Evolutionary conservation across 805 yeast genomes (phyloP), one percentile per base, ranked within the genome.

Genomic region (Kazachstania bromeliacearum): DNA sequence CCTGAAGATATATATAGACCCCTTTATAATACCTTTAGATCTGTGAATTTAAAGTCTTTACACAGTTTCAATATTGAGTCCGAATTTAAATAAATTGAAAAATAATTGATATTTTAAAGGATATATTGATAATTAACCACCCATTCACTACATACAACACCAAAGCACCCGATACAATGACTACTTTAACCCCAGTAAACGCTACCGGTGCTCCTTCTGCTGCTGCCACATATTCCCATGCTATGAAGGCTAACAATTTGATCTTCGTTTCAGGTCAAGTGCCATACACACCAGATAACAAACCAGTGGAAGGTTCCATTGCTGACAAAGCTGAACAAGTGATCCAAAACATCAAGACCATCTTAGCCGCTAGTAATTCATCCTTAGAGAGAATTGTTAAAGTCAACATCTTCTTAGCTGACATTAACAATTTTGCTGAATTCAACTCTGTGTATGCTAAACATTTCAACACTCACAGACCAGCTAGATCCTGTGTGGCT

Each of bases 401-500:
- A 67, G 81, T 67, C 53, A 89, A 80, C 60, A 73, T 89, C 48
- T 92, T 85, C 71, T 75, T 92, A 61, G 79, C 95, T 42, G 96
- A 92, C 63, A 89, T 92, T 80, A 67, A 68, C 51, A 74, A 81
- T 58, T 92, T 92, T 56, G 85, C 73, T 43, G 81, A 75, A 45
- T 83, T 92, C 69, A 92, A 92, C 68, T 71, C 69, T 47, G 94
- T 84, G 35, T 92, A 92, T 65, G 77, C 75, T 35, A 60, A 78
- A 62, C 79, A 82, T 64, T 85, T 85, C 67, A 71, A 59, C 54
- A 67, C 63, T 32, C 89, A 80, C 66, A 81, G 80, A 61, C 97
- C 98, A 30, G 97, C 97, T 27, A 85, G 98, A 74, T 84, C 96
- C 2, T 92, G 96, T 70, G 94, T 92, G 51, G 96, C 96, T 31